Evolutionary conservation across 495 filamentous ascomycete species (phyloP), one percentile per base, ranked within the genome.

Genomic region (Penicillium antarcticum): DNA sequence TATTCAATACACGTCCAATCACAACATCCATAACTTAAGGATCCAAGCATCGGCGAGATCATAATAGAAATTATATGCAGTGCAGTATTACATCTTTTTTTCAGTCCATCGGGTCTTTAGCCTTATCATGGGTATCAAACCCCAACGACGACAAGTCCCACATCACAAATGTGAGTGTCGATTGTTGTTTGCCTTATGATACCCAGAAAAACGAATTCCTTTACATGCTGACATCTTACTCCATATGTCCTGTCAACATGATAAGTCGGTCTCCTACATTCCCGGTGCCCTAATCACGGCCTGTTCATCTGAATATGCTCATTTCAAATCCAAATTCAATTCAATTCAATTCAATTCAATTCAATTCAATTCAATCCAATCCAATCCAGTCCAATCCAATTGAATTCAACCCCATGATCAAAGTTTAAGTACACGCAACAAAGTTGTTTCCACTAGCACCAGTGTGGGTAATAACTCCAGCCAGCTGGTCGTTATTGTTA

Each of bases 391-490:
- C 31, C 24, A 13, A 45, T n/a, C 19, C 17, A n/a, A n/a, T n/a
- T n/a, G n/a, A n/a, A n/a, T n/a, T n/a, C n/a, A n/a, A n/a, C n/a
- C n/a, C n/a, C n/a, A n/a, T n/a, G n/a, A n/a, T n/a, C n/a, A 19
- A 23, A 3, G 48, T 34, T 29, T 56, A 62, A 40, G 32, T 64
- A 69, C 85, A 87, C 37, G 63, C 73, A 45, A 86, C 80, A 67
- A 89, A 88, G 62, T 79, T 69, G 64, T 87, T 77, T 4, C 81
- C 83, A 57, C 76, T 81, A 17, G 85, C 83, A 1, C 86, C 86
- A 4, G 80, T 83, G 63, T 88, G 86, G 11, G 85, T 88, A 52
- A 89, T 87, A 21, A 84, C 61, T 16, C 71, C 76, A 32, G 85
- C 81, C 33, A 78, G 71, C 54, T 75, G 42, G 31, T 82, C 73